Evolutionary conservation across 441 rosid genomes (phyloP), one percentile per base, ranked within the genome.

Genomic region (Adansonia rubrostipa): DNA sequence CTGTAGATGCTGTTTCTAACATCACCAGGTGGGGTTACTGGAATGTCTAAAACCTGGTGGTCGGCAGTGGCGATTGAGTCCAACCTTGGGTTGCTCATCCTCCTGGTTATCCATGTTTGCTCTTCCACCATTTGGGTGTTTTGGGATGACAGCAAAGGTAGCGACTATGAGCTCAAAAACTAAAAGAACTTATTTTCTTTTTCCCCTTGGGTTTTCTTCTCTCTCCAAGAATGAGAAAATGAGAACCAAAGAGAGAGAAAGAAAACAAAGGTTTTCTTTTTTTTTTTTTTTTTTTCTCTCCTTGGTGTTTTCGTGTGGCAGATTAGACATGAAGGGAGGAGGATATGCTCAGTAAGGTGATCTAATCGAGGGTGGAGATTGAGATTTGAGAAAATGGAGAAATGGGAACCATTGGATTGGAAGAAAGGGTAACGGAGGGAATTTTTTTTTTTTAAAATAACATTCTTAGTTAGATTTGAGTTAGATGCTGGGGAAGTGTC

Each of bases 71-170:
- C 74, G 67, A 13, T 50, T 50, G 14, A 79, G 60, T 92, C 93
- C 81, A 93, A 77, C 33, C 99, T 85, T 24, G 97, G 97, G 60
- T 95, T 95, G 95, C 98, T 93, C 98, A 95, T 91, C 76, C 98
- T 86, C 87, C 98, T 85, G 14, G 96, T 86, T 48, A 2, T 85
- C 99, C 98, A 95, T 91, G 95, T 85, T 82, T 95, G 99, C 6
- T 95, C 93, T 85, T 95, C 99, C 81, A 95, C 97, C 98, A 93
- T 92, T 74, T 77, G 74, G 7, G 67, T 66, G 8, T 74, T 20
- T 24, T 14, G 15, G 70, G 65, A 9, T 40, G 13, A 19, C 20
- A 20, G 7, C 9, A 20, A 61, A 74, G 68, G 42, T 60, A 10
- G 61, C 20, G 19, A 20, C 74, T 51, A 51, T 15, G 60, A 50